phyloP scores from a whole-genome alignment of 1,284 basidiomycete genomes.

The Neonothopanus nambi region DNA sequence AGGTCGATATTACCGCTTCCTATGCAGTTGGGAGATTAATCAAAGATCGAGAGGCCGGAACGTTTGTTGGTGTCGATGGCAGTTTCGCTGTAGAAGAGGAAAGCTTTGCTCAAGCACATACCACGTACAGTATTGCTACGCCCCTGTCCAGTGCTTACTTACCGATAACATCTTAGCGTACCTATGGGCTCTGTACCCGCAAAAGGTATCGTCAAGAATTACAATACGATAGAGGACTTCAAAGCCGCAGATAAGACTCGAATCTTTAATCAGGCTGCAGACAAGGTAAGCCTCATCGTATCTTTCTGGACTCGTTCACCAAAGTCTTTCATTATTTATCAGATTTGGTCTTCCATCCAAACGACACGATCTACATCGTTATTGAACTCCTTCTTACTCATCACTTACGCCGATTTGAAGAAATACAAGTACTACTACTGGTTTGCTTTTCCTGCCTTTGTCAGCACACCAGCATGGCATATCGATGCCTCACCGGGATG shows the following conservation, averaged over 20 bases:
- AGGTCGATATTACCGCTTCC: conserved; percentile 63
- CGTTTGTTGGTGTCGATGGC: conserved; percentile 53
- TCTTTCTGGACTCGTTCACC: conserved; percentile 4
- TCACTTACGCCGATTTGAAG: conserved; percentile 96
- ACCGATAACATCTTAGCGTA: conserved; percentile 30
- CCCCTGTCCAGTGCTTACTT: neutral
- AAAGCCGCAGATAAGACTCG: conserved; percentile 86
- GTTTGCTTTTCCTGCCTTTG: conserved; percentile 95
- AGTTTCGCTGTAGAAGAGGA: conserved; percentile 15
- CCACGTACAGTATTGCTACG: conserved; percentile 5
- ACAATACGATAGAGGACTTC: conserved; percentile 97
- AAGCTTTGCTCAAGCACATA: conserved; percentile 15
- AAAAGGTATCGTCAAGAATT: conserved; percentile 82
- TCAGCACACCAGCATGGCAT: conserved; percentile 87
- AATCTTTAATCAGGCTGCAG: conserved; percentile 72
- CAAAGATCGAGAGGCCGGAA: conserved; percentile 71
- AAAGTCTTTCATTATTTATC: neutral
- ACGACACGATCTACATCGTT: conserved; percentile 49
- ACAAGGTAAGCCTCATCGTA: conserved; percentile 49
- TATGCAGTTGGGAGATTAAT: conserved; percentile 76
- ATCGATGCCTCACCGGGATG: conserved; percentile 55
- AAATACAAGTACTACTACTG: conserved; percentile 98
- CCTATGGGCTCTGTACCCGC: conserved; percentile 44
- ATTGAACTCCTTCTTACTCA: conserved; percentile 81
- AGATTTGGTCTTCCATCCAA: conserved; percentile 69